These are phyloP conservation scores for Magnaporthiopsis rhizophila DNA, from an alignment of 2,329 filamentous ascomycete genomes.

Conservation along the genomic window DNA sequence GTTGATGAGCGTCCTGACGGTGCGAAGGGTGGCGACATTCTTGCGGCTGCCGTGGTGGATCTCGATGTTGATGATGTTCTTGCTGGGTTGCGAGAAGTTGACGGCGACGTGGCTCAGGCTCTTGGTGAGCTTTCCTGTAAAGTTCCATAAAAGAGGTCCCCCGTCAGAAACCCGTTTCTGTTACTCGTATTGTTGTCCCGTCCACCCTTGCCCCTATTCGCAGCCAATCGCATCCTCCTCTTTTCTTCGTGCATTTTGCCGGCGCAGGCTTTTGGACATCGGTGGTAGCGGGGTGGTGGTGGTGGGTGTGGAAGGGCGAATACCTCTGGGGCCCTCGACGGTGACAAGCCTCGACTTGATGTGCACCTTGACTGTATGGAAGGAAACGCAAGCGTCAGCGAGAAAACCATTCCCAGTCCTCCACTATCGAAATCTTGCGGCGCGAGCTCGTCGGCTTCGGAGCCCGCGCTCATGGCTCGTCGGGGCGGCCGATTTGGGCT, in stretches of 20 bases:
- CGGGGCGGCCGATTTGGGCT: slow-evolving; percentile 6
- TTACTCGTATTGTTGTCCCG: too few species aligned
- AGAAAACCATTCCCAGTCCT: not conserved
- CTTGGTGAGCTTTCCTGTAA: slow-evolving; percentile 85
- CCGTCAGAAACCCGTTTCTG: not conserved
- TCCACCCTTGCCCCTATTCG: not conserved
- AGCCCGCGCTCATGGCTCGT: slow-evolving; percentile 1
- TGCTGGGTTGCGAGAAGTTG: slow-evolving; percentile 83
- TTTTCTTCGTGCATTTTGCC: slow-evolving; percentile 2
- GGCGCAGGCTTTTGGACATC: not conserved
- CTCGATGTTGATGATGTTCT: slow-evolving; percentile 88
- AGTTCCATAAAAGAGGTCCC: not conserved
- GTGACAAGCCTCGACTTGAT: slow-evolving; percentile 97
- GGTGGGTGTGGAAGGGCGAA: slow-evolving; percentile 5
- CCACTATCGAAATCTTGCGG: not conserved
- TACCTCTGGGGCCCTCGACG: slow-evolving; percentile 93
- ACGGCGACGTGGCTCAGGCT: slow-evolving; percentile 94
- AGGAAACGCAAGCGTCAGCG: slow-evolving; percentile 24
- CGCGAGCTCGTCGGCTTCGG: not conserved
- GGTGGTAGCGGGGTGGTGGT: not conserved
- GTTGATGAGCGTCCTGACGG: slow-evolving; percentile 95
- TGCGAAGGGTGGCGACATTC: slow-evolving; percentile 95
- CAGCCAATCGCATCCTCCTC: slow-evolving; percentile 1
- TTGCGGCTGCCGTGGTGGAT: slow-evolving; percentile 98
- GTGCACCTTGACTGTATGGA: slow-evolving; percentile 76